A percentile compares a stretch with the other conserved stretches of the same genome.
Conservation (phyloP, 1,139 yeast genomes). For the Blastobotrys persicus region DNA sequence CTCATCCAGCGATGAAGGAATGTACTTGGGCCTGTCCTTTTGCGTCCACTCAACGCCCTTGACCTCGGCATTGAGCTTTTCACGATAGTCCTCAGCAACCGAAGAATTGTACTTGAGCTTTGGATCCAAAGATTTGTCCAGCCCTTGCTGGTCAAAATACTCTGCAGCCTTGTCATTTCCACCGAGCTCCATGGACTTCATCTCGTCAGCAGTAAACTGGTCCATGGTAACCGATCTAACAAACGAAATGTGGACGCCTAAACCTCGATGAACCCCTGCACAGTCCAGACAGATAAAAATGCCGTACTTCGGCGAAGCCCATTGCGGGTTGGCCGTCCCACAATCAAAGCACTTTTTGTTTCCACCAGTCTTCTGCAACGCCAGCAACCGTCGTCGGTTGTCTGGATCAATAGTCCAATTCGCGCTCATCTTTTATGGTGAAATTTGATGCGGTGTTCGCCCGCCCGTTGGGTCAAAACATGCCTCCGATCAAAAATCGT, state of each 20-base stretch:
- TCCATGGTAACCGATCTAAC: conserved; percentile 97
- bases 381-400: conserved; percentile 75
- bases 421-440: conserved; percentile 24
- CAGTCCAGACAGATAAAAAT: conserved; percentile 95
- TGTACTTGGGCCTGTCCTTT: conserved; percentile 33
- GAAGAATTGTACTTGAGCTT: conserved; percentile 78
- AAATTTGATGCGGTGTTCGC: background rate
- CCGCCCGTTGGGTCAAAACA: background rate
- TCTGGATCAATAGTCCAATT: conserved; percentile 90
- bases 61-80: conserved; percentile 67
- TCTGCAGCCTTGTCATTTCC: conserved; percentile 77
- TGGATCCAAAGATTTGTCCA: conserved; percentile 62
- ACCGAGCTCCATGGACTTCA: conserved; percentile 88
- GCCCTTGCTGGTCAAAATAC: conserved; percentile 71
- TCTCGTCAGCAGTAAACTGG: conserved; percentile 90
- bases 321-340: conserved; percentile 92
- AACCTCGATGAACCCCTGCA: conserved; percentile 92
- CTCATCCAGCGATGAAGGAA: conserved; percentile 26
- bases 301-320: conserved; percentile 99
- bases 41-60: conserved; percentile 70
- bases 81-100: conserved; percentile 93
- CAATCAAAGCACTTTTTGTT: conserved; percentile 95
- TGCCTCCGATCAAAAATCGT: too few relatives aligned
- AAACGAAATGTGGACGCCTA: conserved; percentile 96
- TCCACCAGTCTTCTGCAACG: conserved; percentile 73